Evolutionary conservation across 768 basidiomycete species (phyloP).

Genomic region (Sarcodon aspratus): DNA sequence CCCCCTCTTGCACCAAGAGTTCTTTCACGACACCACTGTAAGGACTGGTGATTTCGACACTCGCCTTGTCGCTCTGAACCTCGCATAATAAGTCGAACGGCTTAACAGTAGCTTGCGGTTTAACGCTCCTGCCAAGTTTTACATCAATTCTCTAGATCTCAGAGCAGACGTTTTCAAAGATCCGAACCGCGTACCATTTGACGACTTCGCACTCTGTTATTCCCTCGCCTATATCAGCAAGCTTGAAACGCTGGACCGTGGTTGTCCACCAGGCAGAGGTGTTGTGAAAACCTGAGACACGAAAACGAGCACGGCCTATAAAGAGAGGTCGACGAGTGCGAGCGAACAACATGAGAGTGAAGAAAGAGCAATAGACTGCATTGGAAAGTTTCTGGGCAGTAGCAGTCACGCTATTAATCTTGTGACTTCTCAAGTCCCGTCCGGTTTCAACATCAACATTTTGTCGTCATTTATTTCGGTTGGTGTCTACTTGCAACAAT

Average conservation of each 20-base stretch:
- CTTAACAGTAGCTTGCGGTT: conserved; percentile 35
- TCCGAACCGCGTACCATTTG: conserved; percentile 50
- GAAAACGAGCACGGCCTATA: no score
- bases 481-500: no score
- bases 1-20: conserved; percentile 68
- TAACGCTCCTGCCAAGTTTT: conserved; percentile 43
- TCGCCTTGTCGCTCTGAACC: conserved; percentile 85
- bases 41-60: conserved; percentile 84
- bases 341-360: no score
- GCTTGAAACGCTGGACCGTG: conserved; percentile 49
- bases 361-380: no score
- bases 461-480: no score
- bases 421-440: no score
- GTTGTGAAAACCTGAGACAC: conserved; percentile 20
- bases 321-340: no score
- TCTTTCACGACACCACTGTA: conserved; percentile 68
- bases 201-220: conserved; percentile 88
- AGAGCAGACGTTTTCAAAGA: not conserved
- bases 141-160: not conserved
- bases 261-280: conserved; percentile 17
- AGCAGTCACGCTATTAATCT: no score
- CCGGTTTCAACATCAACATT: no score
- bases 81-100: conserved; percentile 72
- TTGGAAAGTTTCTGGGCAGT: no score
- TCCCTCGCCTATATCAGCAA: conserved; percentile 84